phyloP scores from a whole-genome alignment of 352 stramenopile genomes.

The Globisporangium heterothallicum region DNA sequence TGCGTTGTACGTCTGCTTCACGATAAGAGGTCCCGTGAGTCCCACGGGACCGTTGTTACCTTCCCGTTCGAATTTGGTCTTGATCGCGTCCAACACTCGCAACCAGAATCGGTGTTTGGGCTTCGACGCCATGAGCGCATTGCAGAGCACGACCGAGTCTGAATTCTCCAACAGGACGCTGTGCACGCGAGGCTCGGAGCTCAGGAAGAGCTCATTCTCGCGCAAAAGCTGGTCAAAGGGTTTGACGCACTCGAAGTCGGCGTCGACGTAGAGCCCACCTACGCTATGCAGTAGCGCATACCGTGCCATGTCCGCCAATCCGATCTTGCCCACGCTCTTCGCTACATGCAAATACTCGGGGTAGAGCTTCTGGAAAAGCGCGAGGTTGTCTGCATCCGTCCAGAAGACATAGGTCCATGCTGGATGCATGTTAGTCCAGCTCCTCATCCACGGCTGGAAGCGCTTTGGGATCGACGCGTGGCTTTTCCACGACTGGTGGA shows the following conservation, averaged over 20 bases:
- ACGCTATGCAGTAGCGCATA: slow-evolving; percentile 49
- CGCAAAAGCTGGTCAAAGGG: slow-evolving; percentile 31
- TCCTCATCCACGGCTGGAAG: slow-evolving; percentile 55
- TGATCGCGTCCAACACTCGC: slow-evolving; percentile 39
- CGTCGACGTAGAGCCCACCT: slow-evolving; percentile 47
- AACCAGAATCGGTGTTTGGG: slow-evolving; percentile 50
- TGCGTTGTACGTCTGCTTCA: slow-evolving; percentile 36
- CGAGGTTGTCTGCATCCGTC: slow-evolving; percentile 48
- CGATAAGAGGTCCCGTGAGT: slow-evolving; percentile 42
- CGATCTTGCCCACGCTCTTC: slow-evolving; percentile 33
- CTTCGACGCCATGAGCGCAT: slow-evolving; percentile 48
- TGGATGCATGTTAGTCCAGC: slow-evolving; percentile 33
- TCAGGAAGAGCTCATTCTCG: slow-evolving; percentile 33
- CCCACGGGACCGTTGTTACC: slow-evolving; percentile 24
- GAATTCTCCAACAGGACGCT: slow-evolving; percentile 40
- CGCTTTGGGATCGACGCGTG: slow-evolving; percentile 28
- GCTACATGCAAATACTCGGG: slow-evolving; percentile 39
- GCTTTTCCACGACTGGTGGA: slow-evolving; percentile 58
- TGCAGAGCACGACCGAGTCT: slow-evolving; percentile 30
- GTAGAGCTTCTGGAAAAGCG: slow-evolving; percentile 40
- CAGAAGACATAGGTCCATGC: slow-evolving; percentile 56
- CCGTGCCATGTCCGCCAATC: slow-evolving; percentile 41
- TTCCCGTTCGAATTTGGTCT: slow-evolving; percentile 28
- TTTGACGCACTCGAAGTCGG: slow-evolving; percentile 47
- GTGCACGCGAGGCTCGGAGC: slow-evolving; percentile 37